These are phyloP conservation scores for Pleurotus eryngii DNA, from an alignment of 768 basidiomycete genomes.

Conservation along the genomic window DNA sequence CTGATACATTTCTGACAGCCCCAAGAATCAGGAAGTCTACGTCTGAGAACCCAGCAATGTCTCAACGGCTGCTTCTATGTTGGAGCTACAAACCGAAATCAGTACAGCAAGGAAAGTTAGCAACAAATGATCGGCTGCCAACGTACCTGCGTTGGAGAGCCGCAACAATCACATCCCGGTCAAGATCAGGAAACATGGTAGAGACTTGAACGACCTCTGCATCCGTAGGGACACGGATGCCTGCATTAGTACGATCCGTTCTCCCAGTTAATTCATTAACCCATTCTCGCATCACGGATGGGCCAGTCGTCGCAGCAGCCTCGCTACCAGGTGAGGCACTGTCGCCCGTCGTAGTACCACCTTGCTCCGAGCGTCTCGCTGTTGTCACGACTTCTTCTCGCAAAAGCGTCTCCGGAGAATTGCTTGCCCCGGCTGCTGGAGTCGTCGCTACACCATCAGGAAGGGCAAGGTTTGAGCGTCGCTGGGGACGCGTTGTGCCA, in stretches of 20 bases:
- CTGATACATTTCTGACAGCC: not conserved
- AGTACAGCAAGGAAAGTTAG: conserved; percentile 8
- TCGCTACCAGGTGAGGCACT: conserved; percentile 18
- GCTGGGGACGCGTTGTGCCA: conserved; percentile 58
- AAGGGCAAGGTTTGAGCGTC: conserved; percentile 69
- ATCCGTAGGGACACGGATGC: conserved; percentile 69
- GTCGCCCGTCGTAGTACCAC: conserved; percentile 18
- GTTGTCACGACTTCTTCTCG: conserved; percentile 63
- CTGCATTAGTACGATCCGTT: conserved; percentile 46
- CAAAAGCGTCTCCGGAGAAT: conserved; percentile 24
- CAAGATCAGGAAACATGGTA: conserved; percentile 81
- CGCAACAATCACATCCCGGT: conserved; percentile 67
- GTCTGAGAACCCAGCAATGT: conserved; percentile 57
- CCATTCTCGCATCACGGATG: conserved; percentile 73
- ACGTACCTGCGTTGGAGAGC: conserved; percentile 81
- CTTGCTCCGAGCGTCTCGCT: conserved; percentile 34
- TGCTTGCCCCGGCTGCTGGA: conserved; percentile 15
- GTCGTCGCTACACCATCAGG: conserved; percentile 47
- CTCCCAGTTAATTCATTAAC: conserved; percentile 76
- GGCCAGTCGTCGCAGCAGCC: conserved; percentile 22
- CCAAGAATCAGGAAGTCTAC: conserved; percentile 15
- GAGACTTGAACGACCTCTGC: conserved; percentile 72
- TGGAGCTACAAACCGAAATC: conserved; percentile 44
- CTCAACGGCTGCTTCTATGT: conserved; percentile 81
- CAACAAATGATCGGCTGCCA: conserved; percentile 7